These are phyloP conservation scores for Pseudoneurospora amorphoporcata DNA, from an alignment of 495 filamentous ascomycete species.

Conservation along the genomic window DNA sequence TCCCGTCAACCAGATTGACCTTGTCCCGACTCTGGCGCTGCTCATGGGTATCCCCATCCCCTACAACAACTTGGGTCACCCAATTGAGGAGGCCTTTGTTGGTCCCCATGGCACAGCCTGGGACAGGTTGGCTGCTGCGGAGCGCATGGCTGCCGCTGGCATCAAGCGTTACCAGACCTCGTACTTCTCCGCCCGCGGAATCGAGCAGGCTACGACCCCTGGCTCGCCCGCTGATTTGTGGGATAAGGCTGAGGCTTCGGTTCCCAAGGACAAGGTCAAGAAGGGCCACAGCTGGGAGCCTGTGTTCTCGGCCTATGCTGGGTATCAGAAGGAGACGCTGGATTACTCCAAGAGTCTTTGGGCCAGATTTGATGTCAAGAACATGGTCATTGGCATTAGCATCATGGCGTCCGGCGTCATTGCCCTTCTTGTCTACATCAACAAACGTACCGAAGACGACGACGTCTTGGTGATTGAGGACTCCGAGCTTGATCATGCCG, in stretches of 20 bases:
- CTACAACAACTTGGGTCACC: constrained; percentile 92
- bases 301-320: constrained; percentile 50
- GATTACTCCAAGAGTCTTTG: constrained; percentile 75
- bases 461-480: constrained; percentile 34
- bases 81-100: constrained; percentile 88
- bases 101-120: constrained; percentile 57
- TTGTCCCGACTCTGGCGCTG: constrained; percentile 83
- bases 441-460: constrained; percentile 30
- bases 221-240: constrained; percentile 50
- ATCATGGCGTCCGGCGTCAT: constrained; percentile 58
- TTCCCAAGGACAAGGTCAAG: constrained; percentile 13
- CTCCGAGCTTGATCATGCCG: constrained; percentile 33
- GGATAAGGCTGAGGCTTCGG: constrained; percentile 31
- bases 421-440: constrained; percentile 60
- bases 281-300: constrained; percentile 21
- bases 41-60: constrained; percentile 87
- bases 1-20: constrained; percentile 86
- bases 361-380: constrained; percentile 79
- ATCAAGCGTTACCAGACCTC: constrained; percentile 76
- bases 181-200: constrained; percentile 47
- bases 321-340: constrained; percentile 70
- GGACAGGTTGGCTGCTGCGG: constrained; percentile 63
- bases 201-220: constrained; percentile 46
- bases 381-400: constrained; percentile 69
- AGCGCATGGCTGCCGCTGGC: constrained; percentile 69